Evolutionary conservation across 106 monocot species (phyloP).

Genomic region (Phalaenopsis equestris): DNA sequence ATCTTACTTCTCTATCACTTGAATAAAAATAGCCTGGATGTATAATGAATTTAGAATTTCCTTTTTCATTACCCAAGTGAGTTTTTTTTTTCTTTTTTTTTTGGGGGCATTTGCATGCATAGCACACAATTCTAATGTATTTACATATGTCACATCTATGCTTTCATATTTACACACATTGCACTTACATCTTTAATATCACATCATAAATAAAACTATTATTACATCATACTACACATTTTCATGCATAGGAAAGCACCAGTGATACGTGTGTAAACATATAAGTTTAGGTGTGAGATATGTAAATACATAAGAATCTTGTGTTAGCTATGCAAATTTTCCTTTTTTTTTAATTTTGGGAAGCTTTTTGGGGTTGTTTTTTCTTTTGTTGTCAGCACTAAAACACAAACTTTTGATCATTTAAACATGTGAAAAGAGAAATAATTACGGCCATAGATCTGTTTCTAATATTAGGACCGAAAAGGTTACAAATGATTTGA

Average conservation of each 20-base stretch:
- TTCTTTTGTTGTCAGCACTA: neutral
- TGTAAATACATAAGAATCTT: too few relatives aligned
- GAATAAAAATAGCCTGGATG: neutral
- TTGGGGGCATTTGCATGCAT: too few relatives aligned
- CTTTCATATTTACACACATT: too few relatives aligned
- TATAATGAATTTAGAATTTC: neutral
- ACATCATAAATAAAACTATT: too few relatives aligned
- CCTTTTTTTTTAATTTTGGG: neutral
- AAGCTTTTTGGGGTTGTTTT: neutral
- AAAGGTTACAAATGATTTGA: neutral
- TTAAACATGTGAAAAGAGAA: neutral
- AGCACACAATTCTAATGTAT: too few relatives aligned
- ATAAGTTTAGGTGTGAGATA: too few relatives aligned
- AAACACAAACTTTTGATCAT: neutral
- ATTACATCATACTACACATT: too few relatives aligned
- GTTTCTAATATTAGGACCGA: neutral
- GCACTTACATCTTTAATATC: too few relatives aligned
- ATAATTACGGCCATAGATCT: neutral
- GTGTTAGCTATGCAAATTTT: too few relatives aligned
- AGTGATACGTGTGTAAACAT: too few relatives aligned
- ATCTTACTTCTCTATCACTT: neutral
- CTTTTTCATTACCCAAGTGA: neutral
- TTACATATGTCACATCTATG: too few relatives aligned
- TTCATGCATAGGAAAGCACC: too few relatives aligned
- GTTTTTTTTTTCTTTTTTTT: neutral